Evolutionary conservation across 768 basidiomycete species (phyloP).

Genomic region (Exidia glandulosa): DNA sequence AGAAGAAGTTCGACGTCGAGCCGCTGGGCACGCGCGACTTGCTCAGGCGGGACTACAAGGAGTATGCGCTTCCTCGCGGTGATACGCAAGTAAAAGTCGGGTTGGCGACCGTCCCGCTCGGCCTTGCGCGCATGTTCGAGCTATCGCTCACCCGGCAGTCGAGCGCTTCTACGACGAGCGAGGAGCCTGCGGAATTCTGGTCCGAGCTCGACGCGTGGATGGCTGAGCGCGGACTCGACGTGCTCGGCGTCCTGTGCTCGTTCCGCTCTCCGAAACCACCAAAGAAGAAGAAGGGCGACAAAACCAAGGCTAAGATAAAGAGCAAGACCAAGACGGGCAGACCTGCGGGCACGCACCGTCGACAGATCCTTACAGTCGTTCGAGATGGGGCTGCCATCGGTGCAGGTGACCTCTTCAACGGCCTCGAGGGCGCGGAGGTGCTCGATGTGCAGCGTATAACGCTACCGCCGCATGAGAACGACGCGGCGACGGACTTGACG

Average conservation of each 20-base stretch:
- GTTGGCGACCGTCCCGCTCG: conserved; percentile 70
- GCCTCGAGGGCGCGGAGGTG: conserved; percentile 44
- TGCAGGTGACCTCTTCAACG: conserved; percentile 33
- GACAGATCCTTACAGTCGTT: conserved; percentile 61
- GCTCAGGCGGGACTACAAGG: conserved; percentile 91
- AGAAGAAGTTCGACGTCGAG: conserved; percentile 57
- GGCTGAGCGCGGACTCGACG: conserved; percentile 45
- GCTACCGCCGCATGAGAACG: conserved; percentile 23
- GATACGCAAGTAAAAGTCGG: conserved; percentile 48
- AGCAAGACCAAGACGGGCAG: background rate
- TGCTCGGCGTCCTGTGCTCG: conserved; percentile 74
- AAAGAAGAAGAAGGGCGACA: conserved; percentile 17
- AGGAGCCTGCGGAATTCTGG: conserved; percentile 27
- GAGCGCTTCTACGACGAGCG: background rate
- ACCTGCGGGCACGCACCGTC: conserved; percentile 36
- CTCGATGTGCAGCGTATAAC: conserved; percentile 26
- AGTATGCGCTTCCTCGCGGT: conserved; percentile 47
- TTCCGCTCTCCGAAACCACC: conserved; percentile 36
- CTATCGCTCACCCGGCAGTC: background rate
- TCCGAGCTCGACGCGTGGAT: conserved; percentile 45
- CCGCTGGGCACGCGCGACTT: conserved; percentile 64
- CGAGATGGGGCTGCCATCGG: conserved; percentile 29
- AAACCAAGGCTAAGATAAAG: conserved; percentile 3
- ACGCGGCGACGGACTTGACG: conserved; percentile 17
- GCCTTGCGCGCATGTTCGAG: conserved; percentile 30